Conservation (phyloP, 257 asterid species). For the Cynanchum wilfordii region DNA sequence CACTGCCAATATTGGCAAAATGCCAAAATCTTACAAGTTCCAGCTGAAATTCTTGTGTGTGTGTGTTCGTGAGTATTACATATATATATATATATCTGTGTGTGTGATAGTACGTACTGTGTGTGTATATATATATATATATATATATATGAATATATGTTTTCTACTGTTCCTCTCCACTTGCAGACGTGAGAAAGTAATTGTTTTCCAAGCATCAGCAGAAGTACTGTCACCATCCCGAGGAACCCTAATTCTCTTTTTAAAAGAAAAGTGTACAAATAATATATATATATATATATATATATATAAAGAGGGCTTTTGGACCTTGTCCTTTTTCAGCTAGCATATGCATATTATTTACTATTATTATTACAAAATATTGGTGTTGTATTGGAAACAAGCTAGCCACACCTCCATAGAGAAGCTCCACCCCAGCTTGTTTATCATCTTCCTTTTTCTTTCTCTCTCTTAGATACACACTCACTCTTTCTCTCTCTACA, state of each 20-base stretch:
- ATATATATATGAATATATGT: no score
- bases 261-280: background rate
- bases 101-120: no score
- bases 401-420: no score
- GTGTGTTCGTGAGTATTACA: background rate
- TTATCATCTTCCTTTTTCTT: no score
- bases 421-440: no score
- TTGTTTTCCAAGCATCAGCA: conserved; percentile 15
- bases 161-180: conserved; percentile 10
- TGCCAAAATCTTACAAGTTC: background rate
- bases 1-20: background rate
- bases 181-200: conserved; percentile 22
- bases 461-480: no score
- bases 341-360: background rate
- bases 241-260: conserved; percentile 37
- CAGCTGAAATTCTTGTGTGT: background rate
- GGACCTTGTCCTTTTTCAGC: background rate
- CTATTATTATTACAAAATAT: background rate
- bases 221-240: conserved; percentile 29
- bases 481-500: background rate
- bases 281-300: no score
- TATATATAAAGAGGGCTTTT: background rate
- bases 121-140: background rate
- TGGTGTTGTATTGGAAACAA: background rate
- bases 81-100: background rate